Percentiles rank a stretch among this genome's conserved stretches.
phyloP scores from a whole-genome alignment of 2,329 filamentous ascomycete genomes.

The Didymella segeticola region DNA sequence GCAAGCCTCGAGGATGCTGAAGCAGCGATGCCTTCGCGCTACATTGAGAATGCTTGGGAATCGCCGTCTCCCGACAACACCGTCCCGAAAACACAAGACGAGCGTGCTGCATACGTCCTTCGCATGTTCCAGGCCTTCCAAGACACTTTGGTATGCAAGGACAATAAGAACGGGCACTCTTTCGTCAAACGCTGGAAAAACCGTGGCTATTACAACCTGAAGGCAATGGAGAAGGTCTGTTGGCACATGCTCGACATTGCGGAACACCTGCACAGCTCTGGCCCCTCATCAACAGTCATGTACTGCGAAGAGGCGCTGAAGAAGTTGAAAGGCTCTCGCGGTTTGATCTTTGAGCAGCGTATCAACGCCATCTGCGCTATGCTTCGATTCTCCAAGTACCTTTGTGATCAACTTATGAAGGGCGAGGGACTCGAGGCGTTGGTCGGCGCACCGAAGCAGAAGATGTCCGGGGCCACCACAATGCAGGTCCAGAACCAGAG shows the following conservation, averaged over 20 bases:
- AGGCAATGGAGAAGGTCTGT: slow-evolving; percentile 22
- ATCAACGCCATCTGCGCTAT: slow-evolving; percentile 12
- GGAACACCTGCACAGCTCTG: slow-evolving; percentile 11
- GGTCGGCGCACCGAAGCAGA: slow-evolving; percentile 7
- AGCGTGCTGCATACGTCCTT: slow-evolving; percentile 9
- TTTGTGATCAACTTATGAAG: slow-evolving; percentile 22
- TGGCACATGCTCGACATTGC: slow-evolving; percentile 19
- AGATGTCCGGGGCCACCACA: slow-evolving; percentile 7
- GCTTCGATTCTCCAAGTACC: slow-evolving; percentile 11
- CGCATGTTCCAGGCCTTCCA: slow-evolving; percentile 10
- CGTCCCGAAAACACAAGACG: neutral
- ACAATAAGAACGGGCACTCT: slow-evolving; percentile 3
- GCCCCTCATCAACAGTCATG: slow-evolving; percentile 6
- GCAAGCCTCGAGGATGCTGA: slow-evolving; percentile 2
- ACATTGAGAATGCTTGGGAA: neutral
- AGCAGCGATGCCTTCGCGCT: slow-evolving; percentile 2
- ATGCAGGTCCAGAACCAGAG: slow-evolving; percentile 6
- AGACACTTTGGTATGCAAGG: slow-evolving; percentile 11
- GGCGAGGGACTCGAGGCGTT: slow-evolving; percentile 11
- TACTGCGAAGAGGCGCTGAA: slow-evolving; percentile 8
- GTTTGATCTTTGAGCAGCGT: slow-evolving; percentile 17
- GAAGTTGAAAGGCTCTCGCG: slow-evolving; percentile 4
- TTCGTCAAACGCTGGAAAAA: slow-evolving; percentile 13
- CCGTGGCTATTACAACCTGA: slow-evolving; percentile 3
- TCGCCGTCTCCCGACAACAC: slow-evolving; percentile 9